A percentile compares a stretch with the other conserved stretches of the same genome.
Conservation (phyloP, 345 rosid genomes). For the Limnanthes douglasii region DNA sequence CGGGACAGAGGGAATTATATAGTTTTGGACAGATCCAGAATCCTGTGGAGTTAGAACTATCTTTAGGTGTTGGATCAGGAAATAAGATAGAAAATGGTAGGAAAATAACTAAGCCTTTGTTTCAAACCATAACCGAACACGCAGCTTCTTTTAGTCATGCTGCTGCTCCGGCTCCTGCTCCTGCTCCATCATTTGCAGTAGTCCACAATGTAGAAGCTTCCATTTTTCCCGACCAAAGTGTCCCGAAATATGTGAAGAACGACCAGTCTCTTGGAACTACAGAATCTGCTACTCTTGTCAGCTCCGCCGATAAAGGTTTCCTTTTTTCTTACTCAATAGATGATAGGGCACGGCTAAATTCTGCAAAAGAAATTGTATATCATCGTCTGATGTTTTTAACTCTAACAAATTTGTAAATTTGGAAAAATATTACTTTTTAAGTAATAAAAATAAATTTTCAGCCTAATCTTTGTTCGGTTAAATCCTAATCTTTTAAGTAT, state of each 20-base stretch:
- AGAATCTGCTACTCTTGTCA: constrained; percentile 6
- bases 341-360: neutral
- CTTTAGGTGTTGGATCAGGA: constrained; percentile 16
- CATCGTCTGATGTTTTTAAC: constrained; percentile 1
- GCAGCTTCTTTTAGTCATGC: constrained; percentile 7
- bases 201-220: constrained; percentile 9
- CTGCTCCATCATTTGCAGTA: constrained; percentile 1
- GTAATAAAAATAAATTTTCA: constrained; percentile 1
- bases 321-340: constrained; percentile 1
- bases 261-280: constrained; percentile 7
- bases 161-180: too few species aligned
- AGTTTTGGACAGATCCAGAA: constrained; percentile 1
- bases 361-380: neutral
- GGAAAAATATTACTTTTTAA: too few species aligned
- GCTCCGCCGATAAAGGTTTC: constrained; percentile 14
- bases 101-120: constrained; percentile 4
- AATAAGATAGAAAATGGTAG: constrained; percentile 6
- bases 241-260: constrained; percentile 8
- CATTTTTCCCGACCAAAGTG: constrained; percentile 7
- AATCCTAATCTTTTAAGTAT: constrained; percentile 13
- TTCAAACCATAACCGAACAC: constrained; percentile 7
- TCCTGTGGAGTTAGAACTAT: constrained; percentile 22
- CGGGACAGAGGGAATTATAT: neutral
- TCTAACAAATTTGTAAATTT: constrained; percentile 1
- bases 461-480: neutral